These are phyloP conservation scores for Magnolia kwangsiensis DNA, from an alignment of 164 flowering plant genomes.

Conservation along the genomic window DNA sequence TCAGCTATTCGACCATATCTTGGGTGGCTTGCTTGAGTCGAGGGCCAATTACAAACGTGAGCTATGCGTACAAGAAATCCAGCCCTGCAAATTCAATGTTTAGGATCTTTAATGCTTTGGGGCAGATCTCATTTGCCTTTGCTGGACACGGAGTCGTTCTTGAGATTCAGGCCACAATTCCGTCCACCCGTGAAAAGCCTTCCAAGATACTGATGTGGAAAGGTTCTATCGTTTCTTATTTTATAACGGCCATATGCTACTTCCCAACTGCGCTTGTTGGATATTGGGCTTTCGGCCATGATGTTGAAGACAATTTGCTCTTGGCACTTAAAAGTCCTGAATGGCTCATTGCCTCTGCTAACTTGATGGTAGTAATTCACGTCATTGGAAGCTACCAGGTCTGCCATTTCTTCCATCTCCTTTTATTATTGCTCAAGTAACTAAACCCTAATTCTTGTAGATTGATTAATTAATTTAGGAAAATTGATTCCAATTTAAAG, in stretches of 20 bases:
- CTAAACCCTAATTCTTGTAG: too few species aligned
- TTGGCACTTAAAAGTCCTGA: constrained; percentile 57
- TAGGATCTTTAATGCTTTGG: constrained; percentile 78
- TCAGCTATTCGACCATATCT: constrained; percentile 85
- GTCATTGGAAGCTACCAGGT: constrained; percentile 98
- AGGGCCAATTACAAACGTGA: constrained; percentile 54
- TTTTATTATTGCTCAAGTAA: too few species aligned
- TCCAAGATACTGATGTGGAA: constrained; percentile 83
- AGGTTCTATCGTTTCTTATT: constrained; percentile 67
- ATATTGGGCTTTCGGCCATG: constrained; percentile 85
- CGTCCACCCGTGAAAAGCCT: constrained; percentile 83
- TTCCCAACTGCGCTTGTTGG: constrained; percentile 85
- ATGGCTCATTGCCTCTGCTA: constrained; percentile 92
- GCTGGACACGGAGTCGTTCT: constrained; percentile 87
- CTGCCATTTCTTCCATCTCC: not conserved
- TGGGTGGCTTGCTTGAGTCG: constrained; percentile 67
- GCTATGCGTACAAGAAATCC: constrained; percentile 67
- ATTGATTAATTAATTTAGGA: too few species aligned
- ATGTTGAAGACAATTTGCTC: constrained; percentile 74
- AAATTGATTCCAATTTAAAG: too few species aligned
- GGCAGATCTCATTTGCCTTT: constrained; percentile 78
- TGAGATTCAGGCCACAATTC: constrained; percentile 92
- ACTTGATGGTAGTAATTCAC: constrained; percentile 86
- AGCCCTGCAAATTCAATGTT: constrained; percentile 55
- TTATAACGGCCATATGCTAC: constrained; percentile 74